Conservation (phyloP, 176 grass and related monocot genomes). For the Dactylis glomerata region DNA sequence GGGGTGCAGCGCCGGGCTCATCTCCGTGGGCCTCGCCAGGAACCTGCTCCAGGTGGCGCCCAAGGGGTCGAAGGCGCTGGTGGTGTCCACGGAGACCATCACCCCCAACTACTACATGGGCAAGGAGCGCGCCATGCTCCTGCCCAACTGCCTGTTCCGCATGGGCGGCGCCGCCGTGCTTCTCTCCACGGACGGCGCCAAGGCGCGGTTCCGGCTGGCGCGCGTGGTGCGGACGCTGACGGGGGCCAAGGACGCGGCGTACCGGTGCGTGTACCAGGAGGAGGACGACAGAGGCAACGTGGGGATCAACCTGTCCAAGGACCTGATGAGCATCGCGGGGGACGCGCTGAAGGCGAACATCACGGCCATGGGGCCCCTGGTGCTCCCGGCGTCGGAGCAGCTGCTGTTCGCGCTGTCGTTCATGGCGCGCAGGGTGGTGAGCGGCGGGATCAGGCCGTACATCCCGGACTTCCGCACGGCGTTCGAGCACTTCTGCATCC, state of each 20-base stretch:
- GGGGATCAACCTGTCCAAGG: slow-evolving; percentile 61
- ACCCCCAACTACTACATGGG: slow-evolving; percentile 63
- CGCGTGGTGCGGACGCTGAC: slow-evolving; percentile 56
- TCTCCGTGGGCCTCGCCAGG: slow-evolving; percentile 47
- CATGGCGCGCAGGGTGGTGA: slow-evolving; percentile 43
- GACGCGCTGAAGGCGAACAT: slow-evolving; percentile 67
- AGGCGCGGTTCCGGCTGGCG: slow-evolving; percentile 49
- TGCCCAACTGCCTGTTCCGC: slow-evolving; percentile 72
- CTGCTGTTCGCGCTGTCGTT: slow-evolving; percentile 56
- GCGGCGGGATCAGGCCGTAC: slow-evolving; percentile 38
- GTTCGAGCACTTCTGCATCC: slow-evolving; percentile 99
- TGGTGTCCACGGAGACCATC: slow-evolving; percentile 66
- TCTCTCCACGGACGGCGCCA: slow-evolving; percentile 32
- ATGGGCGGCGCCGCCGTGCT: slow-evolving; percentile 64
- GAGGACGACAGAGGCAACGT: slow-evolving; percentile 45
- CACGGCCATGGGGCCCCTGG: slow-evolving; percentile 51
- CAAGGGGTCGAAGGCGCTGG: slow-evolving; percentile 37
- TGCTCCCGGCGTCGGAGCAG: slow-evolving; percentile 67
- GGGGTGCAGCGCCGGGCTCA: slow-evolving; percentile 66
- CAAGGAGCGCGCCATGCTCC: slow-evolving; percentile 50
- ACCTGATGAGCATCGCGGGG: slow-evolving; percentile 57
- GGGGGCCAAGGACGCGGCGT: slow-evolving; percentile 37
- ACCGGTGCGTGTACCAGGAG: slow-evolving; percentile 61
- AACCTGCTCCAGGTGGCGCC: slow-evolving; percentile 57
- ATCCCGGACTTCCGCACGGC: slow-evolving; percentile 76